Evolutionary conservation across 2,329 filamentous ascomycete species (phyloP).

Genomic region (Aspergillus tubingensis): DNA sequence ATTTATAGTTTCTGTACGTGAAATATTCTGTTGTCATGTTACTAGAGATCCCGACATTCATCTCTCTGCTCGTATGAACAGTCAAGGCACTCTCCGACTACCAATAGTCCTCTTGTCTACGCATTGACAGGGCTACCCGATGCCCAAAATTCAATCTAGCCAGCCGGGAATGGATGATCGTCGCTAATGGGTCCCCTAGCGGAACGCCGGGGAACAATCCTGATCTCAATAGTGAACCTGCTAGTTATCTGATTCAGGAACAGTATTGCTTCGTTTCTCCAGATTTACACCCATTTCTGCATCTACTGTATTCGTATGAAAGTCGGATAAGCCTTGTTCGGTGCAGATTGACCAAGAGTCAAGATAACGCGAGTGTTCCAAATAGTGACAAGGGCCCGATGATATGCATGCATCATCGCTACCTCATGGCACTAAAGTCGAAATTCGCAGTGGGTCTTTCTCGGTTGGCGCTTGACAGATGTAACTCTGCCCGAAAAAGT

Average conservation of each 20-base stretch:
- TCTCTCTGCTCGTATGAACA: not conserved
- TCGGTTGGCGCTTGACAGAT: not conserved
- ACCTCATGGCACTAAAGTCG: not conserved
- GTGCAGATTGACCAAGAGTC: not conserved
- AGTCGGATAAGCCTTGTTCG: not conserved
- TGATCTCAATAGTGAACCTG: not conserved
- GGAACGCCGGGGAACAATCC: not conserved
- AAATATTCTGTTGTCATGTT: too few species aligned
- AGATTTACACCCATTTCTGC: not conserved
- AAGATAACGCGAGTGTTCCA: not conserved
- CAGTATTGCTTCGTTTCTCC: not conserved
- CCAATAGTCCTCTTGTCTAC: not conserved
- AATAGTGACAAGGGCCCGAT: not conserved
- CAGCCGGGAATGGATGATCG: slow-evolving; percentile 1
- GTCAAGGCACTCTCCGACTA: not conserved
- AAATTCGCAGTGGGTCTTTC: not conserved
- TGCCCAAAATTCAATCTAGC: not conserved
- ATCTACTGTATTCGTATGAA: not conserved
- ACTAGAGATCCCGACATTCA: too few species aligned
- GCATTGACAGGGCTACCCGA: not conserved
- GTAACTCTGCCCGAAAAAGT: not conserved
- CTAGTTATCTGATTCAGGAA: not conserved
- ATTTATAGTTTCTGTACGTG: too few species aligned
- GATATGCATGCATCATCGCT: not conserved
- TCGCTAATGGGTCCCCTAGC: slow-evolving; percentile 1